phyloP scores from a whole-genome alignment of 768 basidiomycete species.

The Hortiboletus flavorubellus region DNA sequence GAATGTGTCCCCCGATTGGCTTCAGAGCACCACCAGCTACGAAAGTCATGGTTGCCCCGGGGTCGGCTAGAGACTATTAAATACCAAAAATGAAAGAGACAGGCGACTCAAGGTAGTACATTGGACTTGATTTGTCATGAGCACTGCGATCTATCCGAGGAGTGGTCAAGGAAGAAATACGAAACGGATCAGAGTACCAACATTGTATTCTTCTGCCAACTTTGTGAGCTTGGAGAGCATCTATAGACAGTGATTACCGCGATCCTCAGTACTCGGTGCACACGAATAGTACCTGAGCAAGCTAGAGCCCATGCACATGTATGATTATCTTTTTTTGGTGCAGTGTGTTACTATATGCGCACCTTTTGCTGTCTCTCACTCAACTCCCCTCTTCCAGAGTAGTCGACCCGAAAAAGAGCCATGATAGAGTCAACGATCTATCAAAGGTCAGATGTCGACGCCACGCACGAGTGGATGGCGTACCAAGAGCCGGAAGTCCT shows the following conservation, averaged over 20 bases:
- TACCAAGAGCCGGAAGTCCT: constrained; percentile 73
- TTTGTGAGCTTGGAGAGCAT: constrained; percentile 92
- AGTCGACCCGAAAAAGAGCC: constrained; percentile 95
- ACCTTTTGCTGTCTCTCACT: constrained; percentile 94
- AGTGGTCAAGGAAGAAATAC: not conserved
- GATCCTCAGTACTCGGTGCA: not conserved
- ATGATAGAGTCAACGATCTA: constrained; percentile 96
- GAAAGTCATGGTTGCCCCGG: constrained; percentile 93
- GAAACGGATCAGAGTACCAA: constrained; percentile 24
- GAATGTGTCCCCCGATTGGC: constrained; percentile 86
- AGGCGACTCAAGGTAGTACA: constrained; percentile 38
- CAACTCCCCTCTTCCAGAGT: constrained; percentile 87
- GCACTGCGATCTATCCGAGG: constrained; percentile 63
- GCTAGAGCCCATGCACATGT: constrained; percentile 39
- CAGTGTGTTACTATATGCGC: not conserved
- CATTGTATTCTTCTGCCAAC: constrained; percentile 90
- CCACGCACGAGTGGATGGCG: not conserved
- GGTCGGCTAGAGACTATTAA: constrained; percentile 61
- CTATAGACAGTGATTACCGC: constrained; percentile 33
- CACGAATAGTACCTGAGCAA: constrained; percentile 63
- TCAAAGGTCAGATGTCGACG: constrained; percentile 6
- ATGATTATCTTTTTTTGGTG: constrained; percentile 9
- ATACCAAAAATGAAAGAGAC: not conserved
- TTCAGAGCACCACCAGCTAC: constrained; percentile 92
- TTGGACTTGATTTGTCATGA: constrained; percentile 93